phyloP scores from a whole-genome alignment of 1,139 yeast genomes.

The Blastobotrys serpentis region DNA sequence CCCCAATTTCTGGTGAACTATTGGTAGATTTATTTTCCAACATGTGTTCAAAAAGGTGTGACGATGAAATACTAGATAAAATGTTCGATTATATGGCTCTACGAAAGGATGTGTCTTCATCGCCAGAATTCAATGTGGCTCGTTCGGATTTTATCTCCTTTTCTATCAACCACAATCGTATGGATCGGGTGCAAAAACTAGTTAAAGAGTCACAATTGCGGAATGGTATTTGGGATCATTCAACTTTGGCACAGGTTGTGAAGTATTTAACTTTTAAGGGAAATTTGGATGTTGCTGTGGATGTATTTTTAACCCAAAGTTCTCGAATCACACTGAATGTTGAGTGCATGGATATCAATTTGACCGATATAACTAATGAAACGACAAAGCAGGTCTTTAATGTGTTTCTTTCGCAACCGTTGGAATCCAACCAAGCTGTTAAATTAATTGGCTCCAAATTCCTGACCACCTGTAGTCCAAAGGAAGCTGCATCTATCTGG shows the following conservation, averaged over 20 bases:
- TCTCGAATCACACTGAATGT: background rate
- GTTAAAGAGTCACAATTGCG: conserved; percentile 1
- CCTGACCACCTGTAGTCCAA: background rate
- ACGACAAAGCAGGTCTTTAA: background rate
- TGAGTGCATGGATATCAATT: background rate
- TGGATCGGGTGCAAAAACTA: background rate
- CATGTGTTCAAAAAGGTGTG: background rate
- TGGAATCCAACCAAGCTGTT: background rate
- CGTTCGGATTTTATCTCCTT: background rate
- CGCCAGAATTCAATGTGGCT: background rate
- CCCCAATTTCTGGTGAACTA: background rate
- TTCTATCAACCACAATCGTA: background rate
- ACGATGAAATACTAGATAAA: background rate
- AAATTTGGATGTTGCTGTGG: background rate
- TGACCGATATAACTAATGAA: background rate
- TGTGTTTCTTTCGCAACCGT: background rate
- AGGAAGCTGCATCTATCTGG: background rate
- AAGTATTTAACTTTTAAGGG: background rate
- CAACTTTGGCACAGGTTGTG: background rate
- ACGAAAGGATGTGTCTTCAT: background rate
- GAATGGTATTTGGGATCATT: conserved; percentile 1
- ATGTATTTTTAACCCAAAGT: conserved; percentile 3
- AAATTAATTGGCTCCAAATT: background rate
- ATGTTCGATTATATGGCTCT: conserved; percentile 4
- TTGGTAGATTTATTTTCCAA: background rate